Percentiles rank a stretch among this genome's conserved stretches.
phyloP scores from a whole-genome alignment of 108 stramenopile genomes.

The Phaeodactylum tricornutum region DNA sequence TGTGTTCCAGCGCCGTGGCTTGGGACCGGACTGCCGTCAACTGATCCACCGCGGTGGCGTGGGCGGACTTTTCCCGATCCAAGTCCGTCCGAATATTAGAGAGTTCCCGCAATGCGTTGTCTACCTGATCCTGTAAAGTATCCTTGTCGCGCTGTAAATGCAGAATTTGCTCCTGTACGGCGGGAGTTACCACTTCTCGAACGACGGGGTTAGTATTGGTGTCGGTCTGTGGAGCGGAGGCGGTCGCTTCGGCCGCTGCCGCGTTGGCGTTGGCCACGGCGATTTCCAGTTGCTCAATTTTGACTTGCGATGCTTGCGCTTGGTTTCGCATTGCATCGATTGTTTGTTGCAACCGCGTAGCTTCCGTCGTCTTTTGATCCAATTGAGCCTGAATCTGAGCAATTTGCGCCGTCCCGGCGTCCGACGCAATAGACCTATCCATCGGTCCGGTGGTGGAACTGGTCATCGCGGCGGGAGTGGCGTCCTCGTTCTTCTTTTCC shows the following conservation, averaged over 20 bases:
- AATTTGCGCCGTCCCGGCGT: neutral
- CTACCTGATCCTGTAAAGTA: neutral
- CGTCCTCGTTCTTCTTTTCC: neutral
- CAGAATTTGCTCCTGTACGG: too few species aligned
- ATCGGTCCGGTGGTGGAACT: slow-evolving; percentile 6
- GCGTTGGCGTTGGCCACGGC: slow-evolving; percentile 3
- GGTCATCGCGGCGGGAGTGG: slow-evolving; percentile 1
- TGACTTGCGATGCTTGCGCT: slow-evolving; percentile 7
- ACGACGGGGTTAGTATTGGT: too few species aligned
- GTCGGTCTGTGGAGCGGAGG: neutral
- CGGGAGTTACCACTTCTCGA: too few species aligned
- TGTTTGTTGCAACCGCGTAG: neutral
- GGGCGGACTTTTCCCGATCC: slow-evolving; percentile 1
- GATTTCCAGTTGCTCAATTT: slow-evolving; percentile 19
- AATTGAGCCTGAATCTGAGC: neutral
- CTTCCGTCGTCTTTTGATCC: neutral
- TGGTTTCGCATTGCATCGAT: neutral
- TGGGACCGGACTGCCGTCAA: neutral
- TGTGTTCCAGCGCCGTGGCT: neutral
- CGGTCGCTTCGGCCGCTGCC: slow-evolving; percentile 6
- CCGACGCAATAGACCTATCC: neutral
- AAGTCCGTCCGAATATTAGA: neutral
- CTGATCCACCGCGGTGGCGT: slow-evolving; percentile 1
- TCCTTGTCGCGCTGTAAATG: too few species aligned
- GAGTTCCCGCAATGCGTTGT: neutral